A percentile compares a stretch with the other conserved stretches of the same genome.
Evolutionary conservation across 208 protist species (phyloP).

Genomic region (Borovskyia barvae): DNA sequence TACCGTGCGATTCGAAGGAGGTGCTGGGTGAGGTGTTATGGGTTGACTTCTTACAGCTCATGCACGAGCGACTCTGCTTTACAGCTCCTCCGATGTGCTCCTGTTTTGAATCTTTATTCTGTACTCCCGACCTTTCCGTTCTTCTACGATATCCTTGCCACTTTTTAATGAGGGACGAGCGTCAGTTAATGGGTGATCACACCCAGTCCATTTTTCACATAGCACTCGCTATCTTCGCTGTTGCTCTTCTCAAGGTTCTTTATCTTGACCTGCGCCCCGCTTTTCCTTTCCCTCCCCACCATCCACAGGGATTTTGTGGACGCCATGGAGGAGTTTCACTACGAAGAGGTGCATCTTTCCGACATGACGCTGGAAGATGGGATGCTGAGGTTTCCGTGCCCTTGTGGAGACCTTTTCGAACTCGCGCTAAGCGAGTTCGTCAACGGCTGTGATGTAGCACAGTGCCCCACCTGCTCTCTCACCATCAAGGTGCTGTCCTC

Average conservation of each 20-base stretch:
- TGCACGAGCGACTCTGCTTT: too few relatives aligned
- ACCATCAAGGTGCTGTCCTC: slow-evolving; percentile 83
- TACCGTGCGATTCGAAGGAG: too few relatives aligned
- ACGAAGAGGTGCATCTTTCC: slow-evolving; percentile 83
- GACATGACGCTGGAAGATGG: slow-evolving; percentile 81
- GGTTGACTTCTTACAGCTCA: too few relatives aligned
- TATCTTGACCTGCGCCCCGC: neutral
- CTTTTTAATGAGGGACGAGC: neutral
- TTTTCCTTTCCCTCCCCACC: neutral
- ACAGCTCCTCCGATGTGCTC: too few relatives aligned
- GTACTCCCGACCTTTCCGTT: slow-evolving; percentile 3
- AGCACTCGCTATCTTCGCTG: neutral
- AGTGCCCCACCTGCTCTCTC: slow-evolving; percentile 90
- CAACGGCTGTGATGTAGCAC: slow-evolving; percentile 64
- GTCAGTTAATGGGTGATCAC: too few relatives aligned
- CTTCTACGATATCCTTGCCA: neutral
- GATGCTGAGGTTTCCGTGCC: slow-evolving; percentile 84
- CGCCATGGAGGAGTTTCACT: slow-evolving; percentile 80
- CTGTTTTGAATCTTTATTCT: too few relatives aligned
- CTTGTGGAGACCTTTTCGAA: slow-evolving; percentile 91
- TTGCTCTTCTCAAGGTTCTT: too few relatives aligned
- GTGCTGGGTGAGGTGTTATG: too few relatives aligned
- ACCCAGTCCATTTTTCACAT: too few relatives aligned
- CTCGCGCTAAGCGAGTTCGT: slow-evolving; percentile 76
- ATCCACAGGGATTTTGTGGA: neutral